Base-by-base conservation (phyloP, 1,284 basidiomycete species). In the Leccinum solheimii region DNA sequence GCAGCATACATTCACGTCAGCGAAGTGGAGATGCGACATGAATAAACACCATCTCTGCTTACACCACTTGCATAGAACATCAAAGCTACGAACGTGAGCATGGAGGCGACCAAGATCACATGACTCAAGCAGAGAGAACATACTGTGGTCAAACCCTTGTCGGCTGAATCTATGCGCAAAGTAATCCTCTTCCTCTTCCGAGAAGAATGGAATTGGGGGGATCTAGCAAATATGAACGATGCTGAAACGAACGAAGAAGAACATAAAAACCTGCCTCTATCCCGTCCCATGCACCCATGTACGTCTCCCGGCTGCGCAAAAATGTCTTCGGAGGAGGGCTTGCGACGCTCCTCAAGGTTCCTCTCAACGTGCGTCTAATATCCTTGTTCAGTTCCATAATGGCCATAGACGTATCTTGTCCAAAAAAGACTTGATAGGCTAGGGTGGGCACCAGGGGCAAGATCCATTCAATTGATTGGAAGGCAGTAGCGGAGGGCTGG, bases 351-450 rank as follows among this genome's bases (percentile, higher is more conserved):
- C 86, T 77, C 50, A 86, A 68, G 1, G 82, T 84, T 0, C 80
- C 80, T 11, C 88, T 81, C 14, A 88, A 64, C 0, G 81, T 81
- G 55, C 85, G 78, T 27, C 81, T 77, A 45, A 86, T 75, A 70
- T 89, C 83, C 32, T 66, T 67, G 60, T 85, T 74, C 9, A 91
- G 78, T 67, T 91, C 86, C 0, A 63, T 68, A 0, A 79, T 68
- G 0, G 88, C 86, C 21, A 66, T 69, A 0, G 77, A 66, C 0
- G 84, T 84, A 14, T 81, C 69, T 1, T 73, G 64, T 59, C 83
- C 79, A 66, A 90, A 90, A 76, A 80, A 89, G 6, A 85, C 58
- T 67, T 87, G 86, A 68, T 91, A 91, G 0, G 79, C 75, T 34
- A 90, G 75, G 9, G 77, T 81, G 0, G 86, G 86, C 36, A 87